Base-by-base conservation (phyloP, 2,329 filamentous ascomycete species). In the Cladorrhinum sp. region DNA sequence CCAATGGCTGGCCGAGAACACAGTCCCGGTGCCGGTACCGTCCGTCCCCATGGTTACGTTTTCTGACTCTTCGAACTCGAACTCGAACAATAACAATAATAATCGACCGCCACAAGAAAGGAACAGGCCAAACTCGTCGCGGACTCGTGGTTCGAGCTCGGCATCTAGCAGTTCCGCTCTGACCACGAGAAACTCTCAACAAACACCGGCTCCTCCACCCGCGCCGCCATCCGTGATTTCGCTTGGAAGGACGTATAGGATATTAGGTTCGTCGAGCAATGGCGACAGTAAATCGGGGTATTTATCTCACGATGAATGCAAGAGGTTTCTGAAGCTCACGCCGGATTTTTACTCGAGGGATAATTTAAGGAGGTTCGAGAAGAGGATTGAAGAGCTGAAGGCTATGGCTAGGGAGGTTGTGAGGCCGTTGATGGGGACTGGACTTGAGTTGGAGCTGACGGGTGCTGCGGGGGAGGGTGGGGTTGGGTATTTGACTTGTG, bases 1-100 rank as follows among this genome's bases (percentile, higher is more conserved):
- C 2, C 92, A 96, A 74, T 97, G 93, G 92, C 81, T 97, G 6
- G 91, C 92, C 3, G 93, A 97, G 69, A 93, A 92, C 73, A 96
- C 91, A 51, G 58, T n/a, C 29, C 58, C 10, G 25, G 45, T 22
- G 22, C 38, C 10, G 58, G 20, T 8, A 10, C 50, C 18, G 51
- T 62, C 8, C 16, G n/a, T 20, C 16, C 41, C 41, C 8, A 45
- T 45, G 41, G 41, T 45, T 22, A 45, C 41, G 16, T 45, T 45
- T 16, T 45, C 41, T 5, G 41, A 18, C 4, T 3, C 16, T 22
- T 7, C 32, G 4, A 36, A 4, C 16, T 10, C 25, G 10, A 36
- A 16, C 12, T 12, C 3, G 9, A 36, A 16, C 32, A 36, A 36
- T 13, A 36, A 36, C 9, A 16, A 16, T 36, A 36, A 36, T 36